Percentiles rank a stretch among this genome's conserved stretches.
Evolutionary conservation across 1,284 basidiomycete species (phyloP).

Genomic region (Sanghuangporus weigelae): DNA sequence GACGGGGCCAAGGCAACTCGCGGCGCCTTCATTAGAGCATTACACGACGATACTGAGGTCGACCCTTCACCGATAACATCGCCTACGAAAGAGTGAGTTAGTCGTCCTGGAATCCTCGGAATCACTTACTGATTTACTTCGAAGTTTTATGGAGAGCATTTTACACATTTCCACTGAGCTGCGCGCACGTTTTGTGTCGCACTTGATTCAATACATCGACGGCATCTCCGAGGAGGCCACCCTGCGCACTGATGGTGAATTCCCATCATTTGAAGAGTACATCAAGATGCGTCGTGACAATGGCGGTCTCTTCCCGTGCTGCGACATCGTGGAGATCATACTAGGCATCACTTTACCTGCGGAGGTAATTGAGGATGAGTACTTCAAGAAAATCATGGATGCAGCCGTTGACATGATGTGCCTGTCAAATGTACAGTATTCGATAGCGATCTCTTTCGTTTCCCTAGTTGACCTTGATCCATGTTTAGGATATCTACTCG

Average conservation of each 20-base stretch:
- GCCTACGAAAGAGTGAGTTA: conserved; percentile 3
- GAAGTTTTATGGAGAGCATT: not conserved
- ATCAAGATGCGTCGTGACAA: conserved; percentile 58
- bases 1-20: not conserved
- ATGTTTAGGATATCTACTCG: conserved; percentile 57
- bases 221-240: conserved; percentile 53
- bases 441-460: not conserved
- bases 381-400: conserved; percentile 49
- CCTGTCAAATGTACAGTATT: conserved; percentile 56
- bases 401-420: conserved; percentile 59
- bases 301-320: conserved; percentile 58
- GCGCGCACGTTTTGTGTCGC: conserved; percentile 1
- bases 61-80: not conserved
- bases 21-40: not conserved
- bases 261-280: conserved; percentile 49
- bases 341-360: conserved; percentile 58
- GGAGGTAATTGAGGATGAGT: conserved; percentile 47
- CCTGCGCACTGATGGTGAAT: conserved; percentile 56
- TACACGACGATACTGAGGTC: not conserved
- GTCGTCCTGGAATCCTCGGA: not conserved
- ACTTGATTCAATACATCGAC: conserved; percentile 37
- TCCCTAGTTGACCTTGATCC: not conserved
- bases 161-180: not conserved
- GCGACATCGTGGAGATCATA: conserved; percentile 53
- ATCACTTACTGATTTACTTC: not conserved